Evolutionary conservation across 148 eudicot genomes (phyloP).

Genomic region (Rhododendron henanense): DNA sequence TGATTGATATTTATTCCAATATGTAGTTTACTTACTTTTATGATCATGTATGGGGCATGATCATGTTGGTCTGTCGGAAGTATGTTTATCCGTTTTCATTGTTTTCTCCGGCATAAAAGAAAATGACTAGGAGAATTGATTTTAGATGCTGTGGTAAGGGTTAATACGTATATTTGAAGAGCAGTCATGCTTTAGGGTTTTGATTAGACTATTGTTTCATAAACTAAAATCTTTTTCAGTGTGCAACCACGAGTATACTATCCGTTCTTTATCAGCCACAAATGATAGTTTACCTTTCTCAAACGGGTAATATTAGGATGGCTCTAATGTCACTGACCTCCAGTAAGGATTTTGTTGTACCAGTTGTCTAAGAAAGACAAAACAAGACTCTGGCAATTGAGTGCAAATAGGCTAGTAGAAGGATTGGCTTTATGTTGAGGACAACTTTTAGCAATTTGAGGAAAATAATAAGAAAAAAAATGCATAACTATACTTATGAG

Average conservation of each 20-base stretch:
- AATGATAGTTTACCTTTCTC: neutral
- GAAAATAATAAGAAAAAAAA: neutral
- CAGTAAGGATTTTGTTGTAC: neutral
- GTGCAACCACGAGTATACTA: neutral
- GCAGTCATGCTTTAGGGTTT: neutral
- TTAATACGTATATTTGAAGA: neutral
- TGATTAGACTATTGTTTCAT: neutral
- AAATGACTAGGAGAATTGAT: neutral
- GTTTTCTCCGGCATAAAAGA: too few relatives aligned
- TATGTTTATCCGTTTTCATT: neutral
- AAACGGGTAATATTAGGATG: neutral
- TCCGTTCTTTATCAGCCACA: neutral
- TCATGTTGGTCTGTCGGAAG: neutral
- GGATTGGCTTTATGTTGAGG: neutral
- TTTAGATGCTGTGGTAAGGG: neutral
- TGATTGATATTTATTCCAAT: neutral
- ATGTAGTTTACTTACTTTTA: neutral
- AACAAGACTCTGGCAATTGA: neutral
- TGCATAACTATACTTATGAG: neutral
- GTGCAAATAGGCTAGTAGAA: neutral
- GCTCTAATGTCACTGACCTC: neutral
- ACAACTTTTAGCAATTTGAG: neutral
- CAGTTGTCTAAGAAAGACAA: neutral
- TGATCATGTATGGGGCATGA: neutral
- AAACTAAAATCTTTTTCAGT: neutral